These are phyloP conservation scores for Hanseniaspora jakobsenii DNA, from an alignment of 805 yeast genomes.

Conservation along the genomic window DNA sequence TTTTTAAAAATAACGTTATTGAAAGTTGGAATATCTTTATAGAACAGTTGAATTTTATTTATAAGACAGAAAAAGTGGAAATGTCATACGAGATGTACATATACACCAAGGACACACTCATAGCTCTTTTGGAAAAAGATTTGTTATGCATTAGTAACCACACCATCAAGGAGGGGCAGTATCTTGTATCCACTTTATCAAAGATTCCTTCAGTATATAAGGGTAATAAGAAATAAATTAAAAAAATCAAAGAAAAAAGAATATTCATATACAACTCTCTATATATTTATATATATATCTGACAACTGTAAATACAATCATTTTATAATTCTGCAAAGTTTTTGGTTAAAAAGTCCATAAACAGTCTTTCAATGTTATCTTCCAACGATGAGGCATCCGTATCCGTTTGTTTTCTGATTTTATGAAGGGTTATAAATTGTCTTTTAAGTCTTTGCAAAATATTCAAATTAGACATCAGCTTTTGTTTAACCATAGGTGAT, in stretches of 20 bases:
- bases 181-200: no score
- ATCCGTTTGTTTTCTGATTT: conserved; percentile 58
- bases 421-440: conserved; percentile 67
- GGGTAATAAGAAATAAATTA: background rate
- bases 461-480: conserved; percentile 41
- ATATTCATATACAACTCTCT: background rate
- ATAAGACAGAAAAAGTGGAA: background rate
- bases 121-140: conserved; percentile 2
- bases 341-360: conserved; percentile 11
- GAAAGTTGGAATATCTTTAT: conserved; percentile 12
- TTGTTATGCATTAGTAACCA: conserved; percentile 1
- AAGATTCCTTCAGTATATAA: no score
- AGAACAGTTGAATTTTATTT: conserved; percentile 9
- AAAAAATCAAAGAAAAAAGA: background rate
- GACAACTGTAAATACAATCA: no score
- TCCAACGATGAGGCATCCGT: conserved; percentile 36
- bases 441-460: conserved; percentile 68
- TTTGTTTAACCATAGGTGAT: conserved; percentile 33
- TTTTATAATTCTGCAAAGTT: conserved; percentile 8
- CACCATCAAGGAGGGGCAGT: conserved; percentile 5
- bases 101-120: background rate
- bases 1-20: conserved; percentile 6
- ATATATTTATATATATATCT: no score
- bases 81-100: background rate
- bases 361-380: conserved; percentile 12